Evolutionary conservation across 352 stramenopile species (phyloP), one percentile per base, ranked within the genome.

Genomic region (Globisporangium iwayamae): DNA sequence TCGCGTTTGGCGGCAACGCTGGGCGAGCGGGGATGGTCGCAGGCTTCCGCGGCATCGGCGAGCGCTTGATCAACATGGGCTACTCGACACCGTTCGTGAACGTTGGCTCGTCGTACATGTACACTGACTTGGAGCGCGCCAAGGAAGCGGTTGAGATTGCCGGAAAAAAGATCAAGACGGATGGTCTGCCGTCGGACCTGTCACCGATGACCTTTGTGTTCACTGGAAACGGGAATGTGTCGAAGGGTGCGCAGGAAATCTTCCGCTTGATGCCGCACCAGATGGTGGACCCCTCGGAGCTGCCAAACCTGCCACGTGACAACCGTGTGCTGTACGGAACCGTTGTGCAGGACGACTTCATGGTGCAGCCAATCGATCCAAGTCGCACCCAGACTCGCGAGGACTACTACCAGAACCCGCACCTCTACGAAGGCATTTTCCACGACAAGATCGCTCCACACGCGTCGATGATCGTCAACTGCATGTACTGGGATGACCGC

Each of bases 401-500:
- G 6, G 80, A 98, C 58, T 99, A 98, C 76, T 96, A 96, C 65
- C 74, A 85, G 59, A 79, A 98, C 69, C 93, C 96, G 4, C 76
- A 93, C 46, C 62, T 87, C 38, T 99, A 98, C 75, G 84, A 96
- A 56, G 72, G 79, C 53, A 81, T 87, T 36, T 99, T 99, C 77
- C 85, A 97, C 59, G 72, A 96, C 63, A 86, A 79, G 20, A 75
- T 98, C 59, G 82, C 93, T 50, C 94, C 94, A 5, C 86, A 98
- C 67, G 79, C 85, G 57, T 97, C 93, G 39, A 94, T 98, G 67
- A 71, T 99, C 25, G 81, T 98, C 52, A 98, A 98, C 78, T 93
- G 92, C 68, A 98, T 98, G 73, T 99, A 98, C 76, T 99, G 96
- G 96, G 96, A 99, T 60, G 81, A 97, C 56, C 84, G 92, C 4